These are phyloP conservation scores for Plasmodium billcollinsi DNA, from an alignment of 169 alveolate genomes.

Conservation along the genomic window DNA sequence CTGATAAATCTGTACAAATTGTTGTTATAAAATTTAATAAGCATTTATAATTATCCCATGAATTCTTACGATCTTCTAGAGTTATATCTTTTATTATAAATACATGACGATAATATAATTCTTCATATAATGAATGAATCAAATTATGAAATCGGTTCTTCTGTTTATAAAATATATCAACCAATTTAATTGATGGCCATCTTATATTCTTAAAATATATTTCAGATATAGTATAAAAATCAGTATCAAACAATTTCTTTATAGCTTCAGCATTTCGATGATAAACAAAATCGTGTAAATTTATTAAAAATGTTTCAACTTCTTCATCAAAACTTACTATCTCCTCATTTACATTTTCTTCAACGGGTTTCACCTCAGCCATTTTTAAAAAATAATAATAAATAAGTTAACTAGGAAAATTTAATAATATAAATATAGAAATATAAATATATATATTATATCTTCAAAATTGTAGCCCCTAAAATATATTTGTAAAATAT, in stretches of 20 bases:
- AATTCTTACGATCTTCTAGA: constrained; percentile 85
- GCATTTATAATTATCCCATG: constrained; percentile 88
- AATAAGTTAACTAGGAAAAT: no score
- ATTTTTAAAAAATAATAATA: neutral
- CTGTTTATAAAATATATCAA: constrained; percentile 87
- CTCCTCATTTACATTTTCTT: constrained; percentile 23
- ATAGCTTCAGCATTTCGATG: constrained; percentile 87
- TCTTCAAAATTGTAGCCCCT: no score
- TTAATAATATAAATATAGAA: no score
- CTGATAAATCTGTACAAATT: constrained; percentile 77
- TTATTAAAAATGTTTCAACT: constrained; percentile 86
- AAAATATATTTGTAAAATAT: no score
- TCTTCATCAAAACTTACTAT: constrained; percentile 85
- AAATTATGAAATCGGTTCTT: constrained; percentile 86
- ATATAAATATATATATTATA: no score
- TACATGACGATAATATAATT: constrained; percentile 89
- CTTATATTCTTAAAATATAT: constrained; percentile 81
- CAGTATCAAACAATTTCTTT: constrained; percentile 86
- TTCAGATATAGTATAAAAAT: constrained; percentile 84
- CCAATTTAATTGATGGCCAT: constrained; percentile 89
- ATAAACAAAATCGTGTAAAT: constrained; percentile 85
- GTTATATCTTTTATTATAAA: constrained; percentile 86
- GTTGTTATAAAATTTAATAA: constrained; percentile 83
- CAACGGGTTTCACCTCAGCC: constrained; percentile 10
- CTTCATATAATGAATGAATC: constrained; percentile 88